These are phyloP conservation scores for Umbelopsis sp. DNA, from an alignment of 192 early-diverging fungal species.

Conservation along the genomic window DNA sequence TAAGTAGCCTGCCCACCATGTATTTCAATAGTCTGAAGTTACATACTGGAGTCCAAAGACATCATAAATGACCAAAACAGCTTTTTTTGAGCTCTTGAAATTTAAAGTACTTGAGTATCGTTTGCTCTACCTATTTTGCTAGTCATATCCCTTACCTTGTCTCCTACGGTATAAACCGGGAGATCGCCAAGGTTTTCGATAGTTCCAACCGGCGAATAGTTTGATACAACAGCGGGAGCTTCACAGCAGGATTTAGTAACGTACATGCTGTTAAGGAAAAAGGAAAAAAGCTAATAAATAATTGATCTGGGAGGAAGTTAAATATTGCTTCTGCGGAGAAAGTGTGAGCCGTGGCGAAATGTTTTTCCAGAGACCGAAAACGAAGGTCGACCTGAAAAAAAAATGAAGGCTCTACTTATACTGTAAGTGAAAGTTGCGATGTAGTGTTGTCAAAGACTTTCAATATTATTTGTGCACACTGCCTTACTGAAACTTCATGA, in stretches of 20 bases:
- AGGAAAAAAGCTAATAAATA: too few species aligned
- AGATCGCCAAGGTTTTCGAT: conserved; percentile 29
- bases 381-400: too few species aligned
- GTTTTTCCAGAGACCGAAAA: too few species aligned
- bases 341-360: too few species aligned
- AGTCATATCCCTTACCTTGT: conserved; percentile 20
- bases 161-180: conserved; percentile 31
- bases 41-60: conserved; percentile 62
- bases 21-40: not conserved
- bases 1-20: not conserved
- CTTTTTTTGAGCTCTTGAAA: conserved; percentile 51
- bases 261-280: too few species aligned
- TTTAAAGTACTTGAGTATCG: not conserved
- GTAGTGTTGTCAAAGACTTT: too few species aligned
- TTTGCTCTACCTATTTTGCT: not conserved
- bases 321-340: too few species aligned
- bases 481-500: too few species aligned
- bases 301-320: too few species aligned
- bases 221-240: conserved; percentile 26
- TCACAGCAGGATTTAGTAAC: conserved; percentile 23
- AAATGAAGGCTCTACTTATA: too few species aligned
- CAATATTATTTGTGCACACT: too few species aligned
- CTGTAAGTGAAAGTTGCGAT: too few species aligned
- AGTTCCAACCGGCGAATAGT: conserved; percentile 33
- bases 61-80: conserved; percentile 68